Evolutionary conservation across 768 basidiomycete genomes (phyloP).

Genomic region (Tulasnella sp.): DNA sequence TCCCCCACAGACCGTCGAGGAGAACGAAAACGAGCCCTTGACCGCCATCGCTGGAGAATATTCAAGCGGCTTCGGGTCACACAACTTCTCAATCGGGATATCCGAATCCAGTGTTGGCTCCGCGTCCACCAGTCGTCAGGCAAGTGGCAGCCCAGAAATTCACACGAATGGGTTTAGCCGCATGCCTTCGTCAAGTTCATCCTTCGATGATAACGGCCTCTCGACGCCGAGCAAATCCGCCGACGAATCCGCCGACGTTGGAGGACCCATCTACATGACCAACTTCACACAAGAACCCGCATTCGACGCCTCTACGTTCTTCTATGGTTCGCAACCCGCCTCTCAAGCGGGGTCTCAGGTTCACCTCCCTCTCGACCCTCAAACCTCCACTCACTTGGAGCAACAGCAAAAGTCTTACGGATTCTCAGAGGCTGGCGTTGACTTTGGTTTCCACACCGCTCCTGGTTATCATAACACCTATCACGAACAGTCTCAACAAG

Average conservation of each 20-base stretch:
- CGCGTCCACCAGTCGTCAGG: background rate
- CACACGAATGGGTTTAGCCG: no score
- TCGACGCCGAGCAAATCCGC: no score
- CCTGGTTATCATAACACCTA: no score
- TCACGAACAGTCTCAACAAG: no score
- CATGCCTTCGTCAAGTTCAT: no score
- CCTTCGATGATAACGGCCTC: no score
- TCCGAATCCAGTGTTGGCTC: background rate
- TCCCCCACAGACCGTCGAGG: background rate
- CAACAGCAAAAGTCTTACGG: no score
- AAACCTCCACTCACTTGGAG: no score
- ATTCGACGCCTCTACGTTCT: background rate
- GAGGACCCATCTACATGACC: background rate
- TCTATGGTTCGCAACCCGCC: background rate
- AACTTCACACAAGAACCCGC: background rate
- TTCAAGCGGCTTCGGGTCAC: background rate
- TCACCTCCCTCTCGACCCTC: no score
- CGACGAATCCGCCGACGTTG: background rate
- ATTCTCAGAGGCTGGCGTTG: no score
- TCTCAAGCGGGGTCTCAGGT: background rate
- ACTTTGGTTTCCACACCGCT: no score
- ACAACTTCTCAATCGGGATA: background rate
- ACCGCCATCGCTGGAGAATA: slow-evolving; percentile 4
- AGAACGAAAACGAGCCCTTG: background rate
- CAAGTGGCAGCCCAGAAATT: background rate